These are phyloP conservation scores for Xylaria flabelliformis DNA, from an alignment of 495 filamentous ascomycete species.

Conservation along the genomic window DNA sequence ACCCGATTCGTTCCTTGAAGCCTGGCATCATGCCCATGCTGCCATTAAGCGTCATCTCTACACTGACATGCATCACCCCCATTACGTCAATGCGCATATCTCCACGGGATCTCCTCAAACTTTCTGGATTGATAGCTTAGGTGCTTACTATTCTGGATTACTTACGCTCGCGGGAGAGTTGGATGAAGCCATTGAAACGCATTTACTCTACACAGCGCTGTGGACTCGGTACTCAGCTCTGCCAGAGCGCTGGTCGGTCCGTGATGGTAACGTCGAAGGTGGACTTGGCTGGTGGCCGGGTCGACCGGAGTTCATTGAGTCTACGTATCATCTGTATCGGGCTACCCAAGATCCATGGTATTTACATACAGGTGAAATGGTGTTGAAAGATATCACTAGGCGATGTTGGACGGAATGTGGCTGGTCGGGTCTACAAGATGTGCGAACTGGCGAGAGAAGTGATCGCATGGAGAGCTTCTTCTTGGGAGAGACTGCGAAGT, in stretches of 20 bases:
- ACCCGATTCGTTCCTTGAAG: slow-evolving; percentile 75
- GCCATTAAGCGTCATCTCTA: slow-evolving; percentile 89
- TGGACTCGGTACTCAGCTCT: slow-evolving; percentile 94
- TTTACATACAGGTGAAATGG: slow-evolving; percentile 94
- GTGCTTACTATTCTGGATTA: slow-evolving; percentile 94
- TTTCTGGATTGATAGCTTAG: slow-evolving; percentile 94
- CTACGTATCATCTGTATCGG: slow-evolving; percentile 88
- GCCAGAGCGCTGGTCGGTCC: slow-evolving; percentile 91
- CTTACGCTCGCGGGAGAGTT: slow-evolving; percentile 84
- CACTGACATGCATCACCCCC: slow-evolving; percentile 74
- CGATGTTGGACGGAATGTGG: slow-evolving; percentile 94
- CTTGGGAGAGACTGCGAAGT: slow-evolving; percentile 93
- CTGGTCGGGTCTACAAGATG: slow-evolving; percentile 95
- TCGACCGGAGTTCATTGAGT: slow-evolving; percentile 94
- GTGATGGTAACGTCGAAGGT: slow-evolving; percentile 82
- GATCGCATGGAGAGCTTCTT: slow-evolving; percentile 99
- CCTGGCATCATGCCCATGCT: slow-evolving; percentile 85
- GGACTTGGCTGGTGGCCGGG: slow-evolving; percentile 94
- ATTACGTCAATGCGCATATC: slow-evolving; percentile 89
- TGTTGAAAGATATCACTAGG: slow-evolving; percentile 82
- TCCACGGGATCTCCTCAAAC: slow-evolving; percentile 78
- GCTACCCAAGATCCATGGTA: slow-evolving; percentile 98
- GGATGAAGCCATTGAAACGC: slow-evolving; percentile 87
- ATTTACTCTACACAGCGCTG: slow-evolving; percentile 86
- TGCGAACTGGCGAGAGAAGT: slow-evolving; percentile 82